Conservation (phyloP, 1,284 basidiomycete genomes). For the Fomitopsis palustris region DNA sequence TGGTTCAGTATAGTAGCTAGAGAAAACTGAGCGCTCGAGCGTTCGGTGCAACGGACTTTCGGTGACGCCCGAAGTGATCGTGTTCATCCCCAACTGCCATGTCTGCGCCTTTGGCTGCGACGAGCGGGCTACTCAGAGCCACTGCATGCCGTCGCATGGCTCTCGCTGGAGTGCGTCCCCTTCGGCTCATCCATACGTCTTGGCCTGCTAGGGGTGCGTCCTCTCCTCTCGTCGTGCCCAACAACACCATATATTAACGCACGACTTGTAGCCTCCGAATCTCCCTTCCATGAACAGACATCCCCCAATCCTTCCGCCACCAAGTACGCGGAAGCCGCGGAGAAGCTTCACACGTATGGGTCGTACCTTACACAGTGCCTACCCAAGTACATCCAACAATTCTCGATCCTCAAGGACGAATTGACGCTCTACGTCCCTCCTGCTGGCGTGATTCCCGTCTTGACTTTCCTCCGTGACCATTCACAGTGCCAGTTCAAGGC, state of each 20-base stretch:
- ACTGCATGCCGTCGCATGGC: conserved; percentile 23
- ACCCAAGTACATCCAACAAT: conserved; percentile 95
- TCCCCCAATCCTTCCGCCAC: conserved; percentile 81
- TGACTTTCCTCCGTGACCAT: conserved; percentile 96
- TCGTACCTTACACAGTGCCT: conserved; percentile 89
- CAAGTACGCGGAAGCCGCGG: conserved; percentile 66
- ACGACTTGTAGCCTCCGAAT: conserved; percentile 56
- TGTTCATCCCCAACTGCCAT: conserved; percentile 34
- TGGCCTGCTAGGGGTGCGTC: conserved; percentile 44
- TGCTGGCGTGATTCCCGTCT: conserved; percentile 77
- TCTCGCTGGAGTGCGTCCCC: conserved; percentile 19
- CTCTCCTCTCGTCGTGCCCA: not conserved
- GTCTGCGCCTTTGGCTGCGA: conserved; percentile 49
- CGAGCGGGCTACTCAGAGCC: conserved; percentile 35
- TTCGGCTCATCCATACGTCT: conserved; percentile 41
- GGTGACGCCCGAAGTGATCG: not conserved
- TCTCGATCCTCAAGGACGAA: conserved; percentile 98
- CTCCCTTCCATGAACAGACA: conserved; percentile 84
- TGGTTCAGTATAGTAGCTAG: too few relatives aligned
- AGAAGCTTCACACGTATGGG: conserved; percentile 83
- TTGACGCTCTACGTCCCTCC: conserved; percentile 89
- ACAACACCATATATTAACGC: conserved; percentile 6
- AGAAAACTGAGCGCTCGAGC: conserved; percentile 16
- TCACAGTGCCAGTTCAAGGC: conserved; percentile 94
- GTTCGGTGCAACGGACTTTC: conserved; percentile 1